Evolutionary conservation across 2,329 filamentous ascomycete genomes (phyloP).

Genomic region (Rutstroemia sp.): DNA sequence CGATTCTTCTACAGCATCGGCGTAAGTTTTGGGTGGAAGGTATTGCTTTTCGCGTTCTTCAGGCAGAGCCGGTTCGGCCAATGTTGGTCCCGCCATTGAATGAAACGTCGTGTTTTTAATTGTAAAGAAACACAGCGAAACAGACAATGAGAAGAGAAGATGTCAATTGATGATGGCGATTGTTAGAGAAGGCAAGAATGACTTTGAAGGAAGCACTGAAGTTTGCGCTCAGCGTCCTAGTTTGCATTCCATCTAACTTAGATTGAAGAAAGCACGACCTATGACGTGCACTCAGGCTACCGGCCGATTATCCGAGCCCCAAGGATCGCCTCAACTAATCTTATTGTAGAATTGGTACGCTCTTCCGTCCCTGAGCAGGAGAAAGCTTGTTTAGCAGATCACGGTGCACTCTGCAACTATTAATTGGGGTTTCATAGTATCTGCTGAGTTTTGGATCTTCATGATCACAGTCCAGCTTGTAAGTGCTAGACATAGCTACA

Average conservation of each 20-base stretch:
- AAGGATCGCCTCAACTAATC: too few relatives aligned
- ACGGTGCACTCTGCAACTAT: too few relatives aligned
- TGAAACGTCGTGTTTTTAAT: background rate
- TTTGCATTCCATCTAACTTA: background rate
- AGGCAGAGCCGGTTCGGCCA: constrained; percentile 28
- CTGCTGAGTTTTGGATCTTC: too few relatives aligned
- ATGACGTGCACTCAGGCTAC: background rate
- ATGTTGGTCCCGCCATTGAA: constrained; percentile 8
- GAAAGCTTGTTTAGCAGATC: too few relatives aligned
- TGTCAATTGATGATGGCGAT: background rate
- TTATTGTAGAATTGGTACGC: too few relatives aligned
- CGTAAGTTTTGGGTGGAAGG: constrained; percentile 34
- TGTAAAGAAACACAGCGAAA: background rate
- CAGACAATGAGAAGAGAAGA: background rate
- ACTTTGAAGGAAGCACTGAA: background rate
- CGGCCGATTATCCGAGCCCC: too few relatives aligned
- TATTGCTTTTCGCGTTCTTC: constrained; percentile 28
- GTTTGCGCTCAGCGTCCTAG: background rate
- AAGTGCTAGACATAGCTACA: too few relatives aligned
- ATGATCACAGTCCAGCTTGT: too few relatives aligned
- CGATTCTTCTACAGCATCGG: constrained; percentile 28
- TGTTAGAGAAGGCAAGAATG: background rate
- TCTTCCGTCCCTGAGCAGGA: too few relatives aligned
- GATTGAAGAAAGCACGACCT: background rate
- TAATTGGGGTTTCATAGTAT: too few relatives aligned